Evolutionary conservation across 257 asterid genomes (phyloP).

Genomic region (Solanum lignicaule): DNA sequence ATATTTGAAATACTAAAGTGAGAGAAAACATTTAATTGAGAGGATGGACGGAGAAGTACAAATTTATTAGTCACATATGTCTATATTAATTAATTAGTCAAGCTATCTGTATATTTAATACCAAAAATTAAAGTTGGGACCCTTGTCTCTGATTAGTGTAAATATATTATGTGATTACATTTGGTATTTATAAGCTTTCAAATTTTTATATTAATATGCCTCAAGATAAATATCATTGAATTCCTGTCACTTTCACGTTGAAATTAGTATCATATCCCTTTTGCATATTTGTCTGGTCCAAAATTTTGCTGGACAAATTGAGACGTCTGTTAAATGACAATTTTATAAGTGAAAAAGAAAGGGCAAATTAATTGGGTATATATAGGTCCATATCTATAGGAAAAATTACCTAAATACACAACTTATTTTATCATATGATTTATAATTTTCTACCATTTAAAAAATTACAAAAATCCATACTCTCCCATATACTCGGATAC

Average conservation of each 20-base stretch:
- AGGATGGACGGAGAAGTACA: background rate
- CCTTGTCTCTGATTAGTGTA: background rate
- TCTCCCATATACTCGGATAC: too few species aligned
- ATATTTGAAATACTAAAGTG: background rate
- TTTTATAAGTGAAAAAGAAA: background rate
- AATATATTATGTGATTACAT: background rate
- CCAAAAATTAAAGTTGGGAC: background rate
- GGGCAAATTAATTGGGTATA: background rate
- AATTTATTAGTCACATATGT: background rate
- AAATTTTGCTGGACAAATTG: background rate
- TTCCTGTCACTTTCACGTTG: background rate
- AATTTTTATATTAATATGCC: background rate
- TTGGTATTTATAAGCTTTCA: background rate
- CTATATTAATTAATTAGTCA: background rate
- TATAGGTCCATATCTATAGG: background rate
- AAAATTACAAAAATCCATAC: too few species aligned
- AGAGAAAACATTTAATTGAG: background rate
- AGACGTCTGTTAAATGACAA: background rate
- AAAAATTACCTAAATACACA: too few species aligned
- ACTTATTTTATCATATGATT: accelerated
- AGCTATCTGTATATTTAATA: background rate
- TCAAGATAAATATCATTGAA: background rate
- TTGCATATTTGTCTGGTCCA: background rate
- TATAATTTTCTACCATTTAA: accelerated
- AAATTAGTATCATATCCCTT: background rate